Percentiles rank a stretch among this genome's conserved stretches.
phyloP scores from a whole-genome alignment of 2,329 filamentous ascomycete species.

The Alternaria sp. region DNA sequence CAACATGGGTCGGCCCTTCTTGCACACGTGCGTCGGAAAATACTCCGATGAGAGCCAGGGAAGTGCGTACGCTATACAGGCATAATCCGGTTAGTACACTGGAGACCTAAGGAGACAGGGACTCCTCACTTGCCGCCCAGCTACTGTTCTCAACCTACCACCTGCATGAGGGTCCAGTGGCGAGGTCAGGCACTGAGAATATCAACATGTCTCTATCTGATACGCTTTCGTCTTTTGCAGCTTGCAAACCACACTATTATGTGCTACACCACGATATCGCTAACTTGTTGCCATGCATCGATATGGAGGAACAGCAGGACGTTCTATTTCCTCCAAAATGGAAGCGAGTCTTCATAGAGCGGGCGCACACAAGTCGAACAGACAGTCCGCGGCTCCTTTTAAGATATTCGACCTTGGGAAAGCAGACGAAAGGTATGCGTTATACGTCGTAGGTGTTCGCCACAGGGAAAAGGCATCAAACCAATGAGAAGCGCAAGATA shows the following conservation, averaged over 20 bases:
- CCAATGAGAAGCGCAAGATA: not conserved
- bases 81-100: constrained; percentile 1
- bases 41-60: not conserved
- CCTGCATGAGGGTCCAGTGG: not conserved
- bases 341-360: not conserved
- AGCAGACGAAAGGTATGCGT: not conserved
- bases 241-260: not conserved
- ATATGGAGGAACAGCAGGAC: not conserved
- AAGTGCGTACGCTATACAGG: constrained; percentile 1
- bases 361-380: not conserved
- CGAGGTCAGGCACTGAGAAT: not conserved
- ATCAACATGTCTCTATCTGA: not conserved
- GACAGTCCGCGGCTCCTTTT: not conserved
- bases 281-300: not conserved
- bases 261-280: not conserved
- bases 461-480: not conserved
- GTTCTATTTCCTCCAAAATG: not conserved
- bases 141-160: not conserved
- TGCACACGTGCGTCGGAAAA: constrained; percentile 2
- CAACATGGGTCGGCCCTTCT: constrained; percentile 5
- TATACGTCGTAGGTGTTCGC: not conserved
- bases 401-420: not conserved
- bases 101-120: not conserved
- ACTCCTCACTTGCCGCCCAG: not conserved
- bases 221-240: not conserved